Evolutionary conservation across 208 protist genomes (phyloP).

Genomic region (Trypanosoma conorhini): DNA sequence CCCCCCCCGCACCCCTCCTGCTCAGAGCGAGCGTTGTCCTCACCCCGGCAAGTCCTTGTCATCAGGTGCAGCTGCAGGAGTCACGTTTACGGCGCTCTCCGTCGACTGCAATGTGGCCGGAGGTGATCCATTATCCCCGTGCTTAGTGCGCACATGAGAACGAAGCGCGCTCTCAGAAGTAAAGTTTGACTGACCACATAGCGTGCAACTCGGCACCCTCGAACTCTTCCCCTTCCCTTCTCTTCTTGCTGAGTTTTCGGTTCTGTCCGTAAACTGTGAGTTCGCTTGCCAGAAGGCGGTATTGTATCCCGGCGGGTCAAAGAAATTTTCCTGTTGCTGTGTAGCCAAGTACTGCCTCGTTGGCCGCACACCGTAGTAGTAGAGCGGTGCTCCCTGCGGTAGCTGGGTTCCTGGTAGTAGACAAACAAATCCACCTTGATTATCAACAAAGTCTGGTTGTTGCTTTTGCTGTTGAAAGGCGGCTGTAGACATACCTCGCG

Average conservation of each 20-base stretch:
- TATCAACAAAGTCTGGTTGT: conserved; percentile 5
- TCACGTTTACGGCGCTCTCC: background rate
- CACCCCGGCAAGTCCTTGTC: background rate
- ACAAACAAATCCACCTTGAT: conserved; percentile 26
- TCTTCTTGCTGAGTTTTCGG: background rate
- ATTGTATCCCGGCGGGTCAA: conserved; percentile 3
- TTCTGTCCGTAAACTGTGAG: background rate
- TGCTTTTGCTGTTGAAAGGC: conserved; percentile 13
- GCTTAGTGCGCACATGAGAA: conserved; percentile 27
- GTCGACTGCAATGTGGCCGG: background rate
- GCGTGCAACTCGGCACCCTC: conserved; percentile 6
- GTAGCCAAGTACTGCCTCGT: conserved; percentile 37
- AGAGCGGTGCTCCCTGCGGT: conserved; percentile 57
- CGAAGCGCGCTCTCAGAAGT: conserved; percentile 24
- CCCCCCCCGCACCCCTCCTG: background rate
- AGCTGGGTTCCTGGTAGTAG: conserved; percentile 49
- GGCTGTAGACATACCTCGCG: background rate
- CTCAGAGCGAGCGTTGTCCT: background rate
- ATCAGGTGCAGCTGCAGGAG: background rate
- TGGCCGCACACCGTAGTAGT: conserved; percentile 50
- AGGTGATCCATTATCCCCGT: background rate
- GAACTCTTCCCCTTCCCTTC: background rate
- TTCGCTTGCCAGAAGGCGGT: background rate
- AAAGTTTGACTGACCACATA: conserved; percentile 20
- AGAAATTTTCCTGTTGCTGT: background rate